Base-by-base conservation (phyloP, 345 rosid species). In the Arabidopsis arenosa region DNA sequence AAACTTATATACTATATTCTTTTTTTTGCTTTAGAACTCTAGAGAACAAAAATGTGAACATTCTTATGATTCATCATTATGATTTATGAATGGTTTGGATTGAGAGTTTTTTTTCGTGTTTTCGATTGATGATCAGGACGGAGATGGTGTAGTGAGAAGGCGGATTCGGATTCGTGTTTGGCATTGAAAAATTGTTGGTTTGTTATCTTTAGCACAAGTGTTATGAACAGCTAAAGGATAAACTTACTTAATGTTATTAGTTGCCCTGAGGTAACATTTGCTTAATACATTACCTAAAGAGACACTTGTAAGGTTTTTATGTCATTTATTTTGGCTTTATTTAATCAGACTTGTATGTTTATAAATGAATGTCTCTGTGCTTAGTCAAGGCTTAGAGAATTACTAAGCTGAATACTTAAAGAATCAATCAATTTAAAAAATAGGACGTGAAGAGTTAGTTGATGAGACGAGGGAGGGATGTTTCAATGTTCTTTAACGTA, bases 91-190 rank as follows among this genome's bases (percentile, higher is more conserved):
- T 39, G 28, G 32, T 40, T 49, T 49, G 47, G 15, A 58, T 10
- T 65, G 45, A 54, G 39, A n/a, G n/a, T n/a, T 30, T 43, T 40
- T 6, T 15, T 30, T 9, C 11, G 58, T 78, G 44, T 36, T 70
- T 67, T 70, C 5, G 18, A 36, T 39, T 77, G 67, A 45, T 78
- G 41, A 49, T 52, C 64, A 78, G 81, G 81, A 32, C 74, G 36
- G 81, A 78, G 14, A 65, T 78, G 73, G 1, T 78, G 67, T 58
- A 63, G 9, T 78, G 77, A 78, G 72, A 37, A 44, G 52, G 45
- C 12, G 18, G 59, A 5, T 30, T 56, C 11, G 43, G 65, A 39
- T 32, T 48, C 21, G 48, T 17, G 30, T 43, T 77, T 65, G 62
- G 55, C 18, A 21, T 39, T 71, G 72, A 49, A 77, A 77, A 76